Percentiles rank a stretch among this genome's conserved stretches.
Conservation (phyloP, 2,329 filamentous ascomycete genomes). For the Penicillium sclerotiorum region DNA sequence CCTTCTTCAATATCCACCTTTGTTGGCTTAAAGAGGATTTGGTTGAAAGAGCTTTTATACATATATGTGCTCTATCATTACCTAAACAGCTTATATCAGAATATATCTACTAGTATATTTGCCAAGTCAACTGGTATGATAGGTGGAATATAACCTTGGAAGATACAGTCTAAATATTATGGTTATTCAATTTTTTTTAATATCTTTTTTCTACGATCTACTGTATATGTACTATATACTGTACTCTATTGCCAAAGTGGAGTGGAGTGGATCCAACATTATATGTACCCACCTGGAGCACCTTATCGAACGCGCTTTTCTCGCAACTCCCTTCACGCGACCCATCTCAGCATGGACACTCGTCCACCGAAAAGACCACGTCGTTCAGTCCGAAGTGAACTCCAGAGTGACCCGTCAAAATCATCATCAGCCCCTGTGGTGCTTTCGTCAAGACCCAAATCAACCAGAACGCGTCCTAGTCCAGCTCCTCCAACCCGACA, state of each 20-base stretch:
- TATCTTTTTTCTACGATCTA: no score
- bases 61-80: neutral
- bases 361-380: constrained; percentile 42
- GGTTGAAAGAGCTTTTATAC: no score
- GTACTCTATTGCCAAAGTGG: no score
- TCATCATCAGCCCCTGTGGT: constrained; percentile 3
- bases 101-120: no score
- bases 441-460: constrained; percentile 19
- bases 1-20: no score
- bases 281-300: no score
- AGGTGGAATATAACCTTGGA: no score
- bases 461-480: constrained; percentile 11
- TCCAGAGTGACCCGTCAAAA: constrained; percentile 5
- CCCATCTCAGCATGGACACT: constrained; percentile 34
- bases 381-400: constrained; percentile 29
- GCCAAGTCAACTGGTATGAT: no score
- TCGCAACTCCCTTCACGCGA: constrained; percentile 11
- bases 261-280: constrained; percentile 3
- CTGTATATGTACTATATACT: neutral
- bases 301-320: constrained; percentile 22
- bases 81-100: neutral
- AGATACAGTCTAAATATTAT: no score
- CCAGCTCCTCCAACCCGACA: constrained; percentile 13
- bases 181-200: no score
- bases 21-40: no score